These are phyloP conservation scores for Pseudonitzschia pungens DNA, from an alignment of 108 stramenopile genomes.

Conservation along the genomic window DNA sequence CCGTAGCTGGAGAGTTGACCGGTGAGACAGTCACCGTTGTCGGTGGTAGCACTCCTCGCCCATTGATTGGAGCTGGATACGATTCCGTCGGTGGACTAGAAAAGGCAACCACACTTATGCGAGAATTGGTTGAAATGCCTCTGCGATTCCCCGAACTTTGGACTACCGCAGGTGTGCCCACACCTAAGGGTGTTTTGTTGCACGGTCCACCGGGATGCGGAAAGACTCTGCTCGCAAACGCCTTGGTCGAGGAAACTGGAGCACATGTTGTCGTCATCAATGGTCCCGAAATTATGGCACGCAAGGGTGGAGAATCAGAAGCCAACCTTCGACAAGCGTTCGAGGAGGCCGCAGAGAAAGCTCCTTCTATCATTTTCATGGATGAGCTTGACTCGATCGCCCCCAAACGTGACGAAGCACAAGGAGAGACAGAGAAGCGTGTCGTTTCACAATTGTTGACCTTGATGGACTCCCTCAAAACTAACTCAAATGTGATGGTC, in stretches of 20 bases:
- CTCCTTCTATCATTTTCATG: conserved; percentile 97
- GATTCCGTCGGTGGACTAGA: conserved; percentile 95
- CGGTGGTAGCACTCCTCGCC: conserved; percentile 63
- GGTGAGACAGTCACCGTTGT: conserved; percentile 55
- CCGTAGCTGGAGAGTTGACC: conserved; percentile 61
- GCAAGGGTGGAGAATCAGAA: conserved; percentile 96
- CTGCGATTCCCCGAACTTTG: conserved; percentile 94
- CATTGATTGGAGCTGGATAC: conserved; percentile 85
- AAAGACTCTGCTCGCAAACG: conserved; percentile 96
- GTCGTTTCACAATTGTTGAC: conserved; percentile 97
- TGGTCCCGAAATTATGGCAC: conserved; percentile 97
- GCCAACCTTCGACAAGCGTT: conserved; percentile 95
- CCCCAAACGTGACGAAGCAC: conserved; percentile 96
- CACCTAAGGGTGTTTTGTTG: conserved; percentile 94
- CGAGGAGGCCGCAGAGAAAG: conserved; percentile 89
- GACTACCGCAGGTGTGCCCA: conserved; percentile 94
- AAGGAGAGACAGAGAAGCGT: conserved; percentile 93
- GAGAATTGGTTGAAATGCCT: conserved; percentile 95
- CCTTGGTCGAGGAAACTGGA: conserved; percentile 95
- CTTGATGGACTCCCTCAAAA: conserved; percentile 96
- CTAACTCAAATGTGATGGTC: conserved; percentile 93
- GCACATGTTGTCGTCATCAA: conserved; percentile 95
- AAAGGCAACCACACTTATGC: conserved; percentile 85
- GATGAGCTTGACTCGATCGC: conserved; percentile 99
- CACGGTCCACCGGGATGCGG: conserved; percentile 98